Conservation (phyloP, 2,329 filamentous ascomycete genomes). For the Phialophora macrospora region DNA sequence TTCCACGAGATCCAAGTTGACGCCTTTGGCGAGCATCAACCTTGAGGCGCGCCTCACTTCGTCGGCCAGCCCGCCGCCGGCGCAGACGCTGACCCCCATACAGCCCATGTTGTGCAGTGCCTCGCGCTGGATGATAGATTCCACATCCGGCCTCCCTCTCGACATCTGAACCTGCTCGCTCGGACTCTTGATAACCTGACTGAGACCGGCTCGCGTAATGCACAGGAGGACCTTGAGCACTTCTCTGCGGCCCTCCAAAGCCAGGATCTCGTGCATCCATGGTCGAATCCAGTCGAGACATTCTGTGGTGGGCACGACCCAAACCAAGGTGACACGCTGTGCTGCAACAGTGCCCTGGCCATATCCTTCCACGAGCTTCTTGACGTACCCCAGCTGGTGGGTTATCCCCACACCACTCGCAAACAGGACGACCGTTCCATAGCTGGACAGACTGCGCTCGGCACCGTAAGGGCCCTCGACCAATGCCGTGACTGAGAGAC, state of each 20-base stretch:
- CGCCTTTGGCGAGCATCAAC: slow-evolving; percentile 61
- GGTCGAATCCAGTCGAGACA: slow-evolving; percentile 91
- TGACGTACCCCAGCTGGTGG: slow-evolving; percentile 87
- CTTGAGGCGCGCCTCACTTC: slow-evolving; percentile 74
- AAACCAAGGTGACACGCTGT: slow-evolving; percentile 80
- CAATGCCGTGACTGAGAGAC: slow-evolving; percentile 69
- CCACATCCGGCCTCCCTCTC: slow-evolving; percentile 83
- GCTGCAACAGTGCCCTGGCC: slow-evolving; percentile 75
- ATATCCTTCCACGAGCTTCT: slow-evolving; percentile 73
- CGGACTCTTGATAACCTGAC: slow-evolving; percentile 77
- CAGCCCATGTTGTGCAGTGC: slow-evolving; percentile 81
- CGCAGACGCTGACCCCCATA: slow-evolving; percentile 84
- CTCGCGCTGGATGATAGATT: slow-evolving; percentile 78
- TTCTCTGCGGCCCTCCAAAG: slow-evolving; percentile 78
- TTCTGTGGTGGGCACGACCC: slow-evolving; percentile 89
- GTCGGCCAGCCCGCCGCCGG: slow-evolving; percentile 74
- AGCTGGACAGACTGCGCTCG: slow-evolving; percentile 84
- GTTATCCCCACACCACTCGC: slow-evolving; percentile 94
- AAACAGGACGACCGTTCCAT: slow-evolving; percentile 88
- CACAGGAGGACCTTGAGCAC: slow-evolving; percentile 86
- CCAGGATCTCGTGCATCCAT: slow-evolving; percentile 78
- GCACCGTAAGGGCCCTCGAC: slow-evolving; percentile 90
- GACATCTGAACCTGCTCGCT: slow-evolving; percentile 87
- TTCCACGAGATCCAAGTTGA: slow-evolving; percentile 73
- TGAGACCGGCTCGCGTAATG: slow-evolving; percentile 82